phyloP scores from a whole-genome alignment of 306 rosid genomes.

The Crotalaria pallida region DNA sequence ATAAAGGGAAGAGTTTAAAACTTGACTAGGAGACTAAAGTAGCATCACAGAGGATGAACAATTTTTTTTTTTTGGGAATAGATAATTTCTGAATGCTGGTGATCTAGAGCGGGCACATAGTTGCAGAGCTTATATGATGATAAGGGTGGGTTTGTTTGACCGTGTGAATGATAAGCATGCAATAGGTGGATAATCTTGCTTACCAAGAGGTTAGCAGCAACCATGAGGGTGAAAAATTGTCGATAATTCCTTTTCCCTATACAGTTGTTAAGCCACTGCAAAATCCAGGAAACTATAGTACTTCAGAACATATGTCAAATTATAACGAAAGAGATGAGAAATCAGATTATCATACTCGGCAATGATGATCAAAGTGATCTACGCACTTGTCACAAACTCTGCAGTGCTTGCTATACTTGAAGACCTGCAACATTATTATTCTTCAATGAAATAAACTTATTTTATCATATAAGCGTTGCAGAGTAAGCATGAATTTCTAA shows the following conservation, averaged over 20 bases:
- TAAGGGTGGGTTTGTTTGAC: neutral
- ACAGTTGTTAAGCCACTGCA: slow-evolving; percentile 95
- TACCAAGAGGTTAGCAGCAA: slow-evolving; percentile 85
- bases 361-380: slow-evolving; percentile 87
- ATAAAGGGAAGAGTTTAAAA: neutral
- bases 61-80: neutral
- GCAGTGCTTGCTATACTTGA: slow-evolving; percentile 87
- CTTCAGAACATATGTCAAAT: slow-evolving; percentile 17
- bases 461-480: neutral
- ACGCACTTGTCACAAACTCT: slow-evolving; percentile 89
- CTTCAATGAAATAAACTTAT: slow-evolving; percentile 1
- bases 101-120: neutral
- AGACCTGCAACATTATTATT: slow-evolving; percentile 49
- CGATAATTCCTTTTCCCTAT: slow-evolving; percentile 71
- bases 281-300: neutral
- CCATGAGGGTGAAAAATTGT: slow-evolving; percentile 79
- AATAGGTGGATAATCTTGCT: slow-evolving; percentile 35
- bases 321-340: neutral
- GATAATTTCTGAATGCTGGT: neutral
- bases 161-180: slow-evolving; percentile 1
- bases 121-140: neutral
- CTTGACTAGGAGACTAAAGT: neutral
- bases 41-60: neutral
- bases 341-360: slow-evolving; percentile 56
- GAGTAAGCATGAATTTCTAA: neutral